Evolutionary conservation across 1,284 basidiomycete species (phyloP).

Genomic region (Xanthoconium separans): DNA sequence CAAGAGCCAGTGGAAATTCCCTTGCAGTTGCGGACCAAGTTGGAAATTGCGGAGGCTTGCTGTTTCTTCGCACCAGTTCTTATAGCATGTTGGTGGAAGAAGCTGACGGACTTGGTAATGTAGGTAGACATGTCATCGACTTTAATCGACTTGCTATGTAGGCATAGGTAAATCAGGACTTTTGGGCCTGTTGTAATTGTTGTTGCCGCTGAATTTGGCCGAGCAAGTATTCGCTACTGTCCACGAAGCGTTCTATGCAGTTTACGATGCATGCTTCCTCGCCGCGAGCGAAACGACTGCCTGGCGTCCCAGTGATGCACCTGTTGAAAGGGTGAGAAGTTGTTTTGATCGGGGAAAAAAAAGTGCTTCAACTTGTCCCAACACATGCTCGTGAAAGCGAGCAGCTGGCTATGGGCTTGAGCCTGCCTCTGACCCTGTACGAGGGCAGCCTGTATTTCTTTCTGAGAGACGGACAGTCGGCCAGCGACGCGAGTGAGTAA

Average conservation of each 20-base stretch:
- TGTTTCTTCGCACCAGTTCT: constrained; percentile 66
- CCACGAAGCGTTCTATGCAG: constrained; percentile 93
- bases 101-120: constrained; percentile 26
- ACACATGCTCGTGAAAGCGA: constrained; percentile 72
- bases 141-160: constrained; percentile 12
- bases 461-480: constrained; percentile 44
- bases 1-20: constrained; percentile 53
- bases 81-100: constrained; percentile 52
- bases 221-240: constrained; percentile 87
- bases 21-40: constrained; percentile 47
- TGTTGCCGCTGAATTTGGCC: constrained; percentile 70
- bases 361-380: constrained; percentile 80
- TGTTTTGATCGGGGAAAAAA: background rate
- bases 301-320: constrained; percentile 83
- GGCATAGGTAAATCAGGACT: constrained; percentile 13
- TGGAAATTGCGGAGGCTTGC: constrained; percentile 65
- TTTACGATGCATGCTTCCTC: constrained; percentile 88
- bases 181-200: constrained; percentile 36
- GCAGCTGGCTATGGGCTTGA: constrained; percentile 74
- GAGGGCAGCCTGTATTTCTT: constrained; percentile 82
- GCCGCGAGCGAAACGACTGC: constrained; percentile 79
- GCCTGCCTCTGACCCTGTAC: constrained; percentile 78
- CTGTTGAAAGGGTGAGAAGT: constrained; percentile 42
- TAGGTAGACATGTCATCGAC: constrained; percentile 16
- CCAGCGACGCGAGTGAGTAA: background rate